Conservation (phyloP, 2,329 filamentous ascomycete genomes). For the Colletotrichum sp. region DNA sequence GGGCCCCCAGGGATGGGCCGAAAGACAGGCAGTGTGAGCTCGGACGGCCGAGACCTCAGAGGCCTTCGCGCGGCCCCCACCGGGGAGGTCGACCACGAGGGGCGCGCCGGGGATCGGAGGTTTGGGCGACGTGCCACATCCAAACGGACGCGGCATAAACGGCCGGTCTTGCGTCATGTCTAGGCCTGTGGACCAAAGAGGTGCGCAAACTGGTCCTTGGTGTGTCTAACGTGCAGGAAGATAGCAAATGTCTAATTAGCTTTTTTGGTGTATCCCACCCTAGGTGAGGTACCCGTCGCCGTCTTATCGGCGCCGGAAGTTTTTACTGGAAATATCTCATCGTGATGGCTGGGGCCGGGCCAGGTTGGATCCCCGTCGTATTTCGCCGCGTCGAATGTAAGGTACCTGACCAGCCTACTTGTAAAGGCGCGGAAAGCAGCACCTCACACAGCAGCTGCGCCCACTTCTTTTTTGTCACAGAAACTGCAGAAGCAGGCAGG, state of each 20-base stretch:
- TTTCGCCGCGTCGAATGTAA: not conserved
- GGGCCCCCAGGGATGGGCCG: not conserved
- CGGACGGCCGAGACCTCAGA: slow-evolving; percentile 10
- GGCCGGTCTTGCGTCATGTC: slow-evolving; percentile 17
- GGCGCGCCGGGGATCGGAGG: slow-evolving; percentile 13
- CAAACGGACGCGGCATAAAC: slow-evolving; percentile 16
- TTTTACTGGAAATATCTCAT: not conserved
- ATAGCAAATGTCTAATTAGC: not conserved
- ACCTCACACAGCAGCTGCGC: not conserved
- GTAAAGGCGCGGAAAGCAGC: not conserved
- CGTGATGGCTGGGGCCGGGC: not conserved
- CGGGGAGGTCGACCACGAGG: not conserved
- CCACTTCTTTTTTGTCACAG: slow-evolving; percentile 5
- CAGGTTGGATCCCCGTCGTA: not conserved
- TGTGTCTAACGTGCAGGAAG: not conserved
- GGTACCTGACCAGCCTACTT: not conserved
- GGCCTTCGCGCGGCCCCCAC: not conserved
- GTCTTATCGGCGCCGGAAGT: not conserved
- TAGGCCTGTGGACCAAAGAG: not conserved
- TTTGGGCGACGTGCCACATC: not conserved
- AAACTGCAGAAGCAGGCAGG: not conserved
- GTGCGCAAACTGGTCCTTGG: not conserved
- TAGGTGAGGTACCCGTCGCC: not conserved
- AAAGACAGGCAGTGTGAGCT: not conserved
- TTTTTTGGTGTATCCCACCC: not conserved